Conservation (phyloP, 2,329 filamentous ascomycete genomes). For the Trichoderma afroharzianum region DNA sequence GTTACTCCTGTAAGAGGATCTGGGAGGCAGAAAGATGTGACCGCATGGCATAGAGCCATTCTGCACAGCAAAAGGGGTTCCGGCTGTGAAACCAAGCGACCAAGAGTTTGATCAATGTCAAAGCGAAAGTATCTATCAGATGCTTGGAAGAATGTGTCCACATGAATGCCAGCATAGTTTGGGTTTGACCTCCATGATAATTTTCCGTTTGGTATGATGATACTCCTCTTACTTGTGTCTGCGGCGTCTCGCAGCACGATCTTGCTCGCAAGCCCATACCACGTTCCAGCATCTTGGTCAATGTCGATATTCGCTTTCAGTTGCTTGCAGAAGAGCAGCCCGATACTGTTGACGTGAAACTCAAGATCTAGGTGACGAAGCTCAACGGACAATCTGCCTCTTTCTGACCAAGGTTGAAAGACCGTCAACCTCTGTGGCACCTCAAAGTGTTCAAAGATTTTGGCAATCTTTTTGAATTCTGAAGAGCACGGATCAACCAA, state of each 20-base stretch:
- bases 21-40: slow-evolving; percentile 54
- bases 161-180: slow-evolving; percentile 35
- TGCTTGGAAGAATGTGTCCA: slow-evolving; percentile 23
- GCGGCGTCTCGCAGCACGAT: slow-evolving; percentile 49
- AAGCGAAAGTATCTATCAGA: slow-evolving; percentile 32
- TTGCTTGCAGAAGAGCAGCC: slow-evolving; percentile 45
- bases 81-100: slow-evolving; percentile 53
- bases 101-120: slow-evolving; percentile 50
- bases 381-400: slow-evolving; percentile 1
- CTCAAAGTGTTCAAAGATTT: slow-evolving; percentile 4
- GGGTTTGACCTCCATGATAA: slow-evolving; percentile 25
- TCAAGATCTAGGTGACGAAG: slow-evolving; percentile 13
- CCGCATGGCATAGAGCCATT: slow-evolving; percentile 58
- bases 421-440: slow-evolving; percentile 6
- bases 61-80: slow-evolving; percentile 53
- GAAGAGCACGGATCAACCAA: slow-evolving; percentile 11
- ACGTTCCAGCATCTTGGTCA: slow-evolving; percentile 56
- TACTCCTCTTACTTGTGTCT: slow-evolving; percentile 41
- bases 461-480: not conserved
- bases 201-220: slow-evolving; percentile 51
- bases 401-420: not conserved
- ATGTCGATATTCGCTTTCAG: slow-evolving; percentile 51
- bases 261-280: slow-evolving; percentile 57
- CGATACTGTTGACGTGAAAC: slow-evolving; percentile 29
- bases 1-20: slow-evolving; percentile 57